These are phyloP conservation scores for Zygosaccharomyces bisporus DNA, from an alignment of 805 yeast genomes.

Conservation along the genomic window DNA sequence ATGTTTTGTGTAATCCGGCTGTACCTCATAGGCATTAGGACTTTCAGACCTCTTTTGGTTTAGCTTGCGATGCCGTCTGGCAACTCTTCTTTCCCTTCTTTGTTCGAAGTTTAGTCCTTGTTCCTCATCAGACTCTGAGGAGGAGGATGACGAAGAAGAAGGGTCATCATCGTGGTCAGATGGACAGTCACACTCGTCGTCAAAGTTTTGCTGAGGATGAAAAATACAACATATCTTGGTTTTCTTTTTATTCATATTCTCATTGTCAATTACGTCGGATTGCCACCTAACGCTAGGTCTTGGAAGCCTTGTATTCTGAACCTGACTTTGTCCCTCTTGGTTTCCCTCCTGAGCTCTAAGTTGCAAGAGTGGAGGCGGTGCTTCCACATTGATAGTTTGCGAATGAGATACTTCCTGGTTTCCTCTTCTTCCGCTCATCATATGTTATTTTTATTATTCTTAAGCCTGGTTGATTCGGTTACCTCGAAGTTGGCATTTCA, in stretches of 20 bases:
- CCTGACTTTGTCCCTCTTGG: slow-evolving; percentile 1
- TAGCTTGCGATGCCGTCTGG: slow-evolving; percentile 34
- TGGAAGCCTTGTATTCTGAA: slow-evolving; percentile 10
- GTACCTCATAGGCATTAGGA: slow-evolving; percentile 87
- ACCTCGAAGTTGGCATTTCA: background rate
- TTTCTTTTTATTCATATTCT: slow-evolving; percentile 80
- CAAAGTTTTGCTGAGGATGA: slow-evolving; percentile 67
- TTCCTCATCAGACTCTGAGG: slow-evolving; percentile 43
- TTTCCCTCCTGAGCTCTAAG: slow-evolving; percentile 22
- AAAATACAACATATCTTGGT: slow-evolving; percentile 87
- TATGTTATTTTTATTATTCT: too few relatives aligned
- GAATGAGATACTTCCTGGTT: slow-evolving; percentile 18
- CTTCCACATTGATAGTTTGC: slow-evolving; percentile 23
- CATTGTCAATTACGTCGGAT: slow-evolving; percentile 85
- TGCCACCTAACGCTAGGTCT: slow-evolving; percentile 73
- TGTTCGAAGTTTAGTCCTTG: slow-evolving; percentile 33
- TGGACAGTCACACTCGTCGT: slow-evolving; percentile 40
- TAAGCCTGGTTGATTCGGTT: too few relatives aligned
- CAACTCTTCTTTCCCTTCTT: slow-evolving; percentile 35
- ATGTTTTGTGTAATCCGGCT: slow-evolving; percentile 54
- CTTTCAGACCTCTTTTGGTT: slow-evolving; percentile 33
- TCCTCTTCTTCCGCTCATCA: slow-evolving; percentile 1
- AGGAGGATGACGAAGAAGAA: slow-evolving; percentile 27
- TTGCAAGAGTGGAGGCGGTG: slow-evolving; percentile 25
- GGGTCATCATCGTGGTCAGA: slow-evolving; percentile 22